Evolutionary conservation across 2,329 filamentous ascomycete species (phyloP).

Genomic region (Hymenoscyphus scutula): DNA sequence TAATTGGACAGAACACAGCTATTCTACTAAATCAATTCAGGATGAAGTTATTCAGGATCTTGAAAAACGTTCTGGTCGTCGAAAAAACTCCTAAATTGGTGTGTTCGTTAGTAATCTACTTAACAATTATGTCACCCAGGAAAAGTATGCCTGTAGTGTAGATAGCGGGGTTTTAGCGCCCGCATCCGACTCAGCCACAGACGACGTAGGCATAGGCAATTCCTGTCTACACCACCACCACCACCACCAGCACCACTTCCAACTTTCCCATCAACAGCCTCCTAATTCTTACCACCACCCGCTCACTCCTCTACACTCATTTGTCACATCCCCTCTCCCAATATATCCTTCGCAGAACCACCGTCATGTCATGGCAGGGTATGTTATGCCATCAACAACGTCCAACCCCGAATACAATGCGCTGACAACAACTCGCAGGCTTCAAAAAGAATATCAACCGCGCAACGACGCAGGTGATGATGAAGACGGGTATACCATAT

Average conservation of each 20-base stretch:
- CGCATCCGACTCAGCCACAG: constrained; percentile 12
- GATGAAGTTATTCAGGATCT: too few relatives aligned
- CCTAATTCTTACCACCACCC: neutral
- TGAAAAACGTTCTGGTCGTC: too few relatives aligned
- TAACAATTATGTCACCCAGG: too few relatives aligned
- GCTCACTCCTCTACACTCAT: neutral
- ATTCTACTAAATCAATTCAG: too few relatives aligned
- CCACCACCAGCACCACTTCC: too few relatives aligned
- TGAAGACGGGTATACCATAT: constrained; percentile 80
- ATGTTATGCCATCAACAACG: constrained; percentile 26
- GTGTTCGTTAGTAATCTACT: too few relatives aligned
- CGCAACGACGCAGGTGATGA: constrained; percentile 99
- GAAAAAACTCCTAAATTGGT: too few relatives aligned
- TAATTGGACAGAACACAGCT: too few relatives aligned
- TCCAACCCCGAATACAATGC: constrained; percentile 7
- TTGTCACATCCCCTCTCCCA: neutral
- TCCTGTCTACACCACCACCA: too few relatives aligned
- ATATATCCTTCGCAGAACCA: constrained; percentile 8
- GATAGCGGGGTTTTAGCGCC: constrained; percentile 14
- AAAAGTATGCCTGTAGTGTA: too few relatives aligned
- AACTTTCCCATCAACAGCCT: constrained; percentile 12
- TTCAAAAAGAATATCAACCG: constrained; percentile 98
- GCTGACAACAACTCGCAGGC: constrained; percentile 47
- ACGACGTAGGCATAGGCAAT: constrained; percentile 13
- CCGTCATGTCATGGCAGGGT: constrained; percentile 50